Evolutionary conservation across 2,329 filamentous ascomycete species (phyloP), one percentile per base, ranked within the genome.

Genomic region (Tothia fuscella): DNA sequence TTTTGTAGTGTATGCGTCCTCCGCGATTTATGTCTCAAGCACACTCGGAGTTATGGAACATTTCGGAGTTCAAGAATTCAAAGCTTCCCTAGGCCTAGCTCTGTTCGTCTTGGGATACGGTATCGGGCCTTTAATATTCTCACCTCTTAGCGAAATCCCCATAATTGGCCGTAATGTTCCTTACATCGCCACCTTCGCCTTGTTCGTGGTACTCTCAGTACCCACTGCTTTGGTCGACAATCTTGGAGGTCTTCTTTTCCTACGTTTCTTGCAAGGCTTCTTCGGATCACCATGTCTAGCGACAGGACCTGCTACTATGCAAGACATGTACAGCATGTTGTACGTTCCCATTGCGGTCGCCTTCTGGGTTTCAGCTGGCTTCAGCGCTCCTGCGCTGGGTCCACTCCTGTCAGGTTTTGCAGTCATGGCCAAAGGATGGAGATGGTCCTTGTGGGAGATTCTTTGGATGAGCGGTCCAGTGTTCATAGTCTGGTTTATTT

Each of bases 241-340:
- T 46, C 65, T 74, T 35, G 66, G 63, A 5, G 70, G 70, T 56
- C 55, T 76, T 0, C 54, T 76, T 0, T 66, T 61, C 2, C 65
- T 74, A 30, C 64, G 71, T 5, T 73, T 72, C 49, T 46, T 74
- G 1, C 66, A 65, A 0, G 70, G 70, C 1, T 69, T 73, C 49
- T 61, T 71, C 47, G 68, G 68, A 2, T 74, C 68, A 6, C 79
- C 78, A 19, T 59, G 56, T 45, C 59, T 84, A 6, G 78, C 78
- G 0, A 80, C 70, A 5, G 67, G 66, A 4, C 66, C 64, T 5
- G 68, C 67, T 1, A 62, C 59, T 9, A 60, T 67, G 44, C 55
- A 56, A 22, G 66, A 69, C 39, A 57, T 66, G 47, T 76, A 72
- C 55, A 54, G 51, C 30, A 44, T 65, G 4, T 53, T 65, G 39